A percentile compares a stretch with the other conserved stretches of the same genome.
Evolutionary conservation across 148 eudicot species (phyloP).

Genomic region (Nepenthes gracilis): DNA sequence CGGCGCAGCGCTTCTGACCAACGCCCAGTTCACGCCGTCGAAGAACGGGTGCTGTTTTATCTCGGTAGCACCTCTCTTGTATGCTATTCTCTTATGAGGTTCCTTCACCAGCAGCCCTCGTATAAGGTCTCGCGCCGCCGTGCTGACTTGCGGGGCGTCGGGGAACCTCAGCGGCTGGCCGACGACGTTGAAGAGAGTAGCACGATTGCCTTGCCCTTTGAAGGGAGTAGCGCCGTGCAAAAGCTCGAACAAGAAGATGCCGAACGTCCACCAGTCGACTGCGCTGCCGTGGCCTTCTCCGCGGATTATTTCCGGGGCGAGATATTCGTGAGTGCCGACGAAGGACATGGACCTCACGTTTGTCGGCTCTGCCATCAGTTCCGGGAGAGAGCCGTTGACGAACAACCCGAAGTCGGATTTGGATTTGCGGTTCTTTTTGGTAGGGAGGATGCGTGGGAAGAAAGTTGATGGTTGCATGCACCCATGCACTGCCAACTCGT

Average conservation of each 20-base stretch:
- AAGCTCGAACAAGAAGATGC: conserved; percentile 9
- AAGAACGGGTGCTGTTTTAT: conserved; percentile 7
- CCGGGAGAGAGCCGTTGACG: conserved; percentile 8
- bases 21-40: conserved; percentile 9
- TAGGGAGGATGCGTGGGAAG: conserved; percentile 8
- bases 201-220: conserved; percentile 4
- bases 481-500: background rate
- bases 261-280: conserved; percentile 12
- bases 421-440: conserved; percentile 7
- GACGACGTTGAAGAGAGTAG: conserved; percentile 7
- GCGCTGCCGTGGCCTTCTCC: conserved; percentile 9
- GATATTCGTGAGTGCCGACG: conserved; percentile 10
- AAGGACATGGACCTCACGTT: conserved; percentile 9
- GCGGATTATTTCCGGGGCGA: conserved; percentile 7
- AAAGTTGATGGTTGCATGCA: background rate
- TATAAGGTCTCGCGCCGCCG: conserved; percentile 6
- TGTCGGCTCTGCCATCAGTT: conserved; percentile 10
- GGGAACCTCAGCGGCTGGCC: conserved; percentile 7
- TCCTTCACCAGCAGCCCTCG: conserved; percentile 6
- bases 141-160: background rate
- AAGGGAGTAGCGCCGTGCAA: conserved; percentile 6
- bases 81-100: conserved; percentile 7
- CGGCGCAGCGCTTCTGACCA: conserved; percentile 6
- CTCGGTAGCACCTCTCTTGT: conserved; percentile 7
- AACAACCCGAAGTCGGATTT: conserved; percentile 7